Evolutionary conservation across 805 yeast genomes (phyloP).

Genomic region (Metschnikowia gelsemii): DNA sequence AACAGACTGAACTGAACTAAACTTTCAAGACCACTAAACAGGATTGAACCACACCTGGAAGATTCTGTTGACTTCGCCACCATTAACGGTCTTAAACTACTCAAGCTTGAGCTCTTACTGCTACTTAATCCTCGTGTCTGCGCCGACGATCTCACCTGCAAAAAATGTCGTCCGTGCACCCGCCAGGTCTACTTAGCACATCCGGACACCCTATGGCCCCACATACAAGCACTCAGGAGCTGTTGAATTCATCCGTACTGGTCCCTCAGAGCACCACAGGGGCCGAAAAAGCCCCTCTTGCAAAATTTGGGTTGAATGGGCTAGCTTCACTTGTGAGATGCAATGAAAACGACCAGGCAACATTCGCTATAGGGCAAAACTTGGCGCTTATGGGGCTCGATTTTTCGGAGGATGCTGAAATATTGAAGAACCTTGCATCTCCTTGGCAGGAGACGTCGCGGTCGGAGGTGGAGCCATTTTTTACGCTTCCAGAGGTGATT

Average conservation of each 20-base stretch:
- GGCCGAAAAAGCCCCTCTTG: constrained; percentile 43
- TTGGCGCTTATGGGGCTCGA: constrained; percentile 65
- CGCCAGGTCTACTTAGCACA: no score
- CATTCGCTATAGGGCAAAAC: constrained; percentile 75
- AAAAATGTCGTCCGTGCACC: no score
- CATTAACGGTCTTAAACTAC: no score
- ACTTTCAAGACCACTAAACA: no score
- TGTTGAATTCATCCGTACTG: not conserved
- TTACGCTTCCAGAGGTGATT: constrained; percentile 55
- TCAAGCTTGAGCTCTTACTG: no score
- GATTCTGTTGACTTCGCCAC: no score
- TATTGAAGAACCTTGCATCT: constrained; percentile 71
- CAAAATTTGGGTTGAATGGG: constrained; percentile 67
- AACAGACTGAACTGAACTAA: no score
- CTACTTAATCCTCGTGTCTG: no score
- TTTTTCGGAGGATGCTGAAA: constrained; percentile 45
- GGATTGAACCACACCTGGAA: no score
- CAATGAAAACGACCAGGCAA: constrained; percentile 61
- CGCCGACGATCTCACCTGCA: no score
- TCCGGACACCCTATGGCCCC: no score
- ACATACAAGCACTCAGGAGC: not conserved
- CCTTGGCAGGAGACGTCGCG: constrained; percentile 96
- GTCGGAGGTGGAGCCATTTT: constrained; percentile 86
- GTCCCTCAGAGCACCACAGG: not conserved
- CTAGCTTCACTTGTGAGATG: constrained; percentile 56